A percentile compares a stretch with the other conserved stretches of the same genome.
Conservation (phyloP, 2,329 filamentous ascomycete genomes). For the Fusarium protoensiforme region DNA sequence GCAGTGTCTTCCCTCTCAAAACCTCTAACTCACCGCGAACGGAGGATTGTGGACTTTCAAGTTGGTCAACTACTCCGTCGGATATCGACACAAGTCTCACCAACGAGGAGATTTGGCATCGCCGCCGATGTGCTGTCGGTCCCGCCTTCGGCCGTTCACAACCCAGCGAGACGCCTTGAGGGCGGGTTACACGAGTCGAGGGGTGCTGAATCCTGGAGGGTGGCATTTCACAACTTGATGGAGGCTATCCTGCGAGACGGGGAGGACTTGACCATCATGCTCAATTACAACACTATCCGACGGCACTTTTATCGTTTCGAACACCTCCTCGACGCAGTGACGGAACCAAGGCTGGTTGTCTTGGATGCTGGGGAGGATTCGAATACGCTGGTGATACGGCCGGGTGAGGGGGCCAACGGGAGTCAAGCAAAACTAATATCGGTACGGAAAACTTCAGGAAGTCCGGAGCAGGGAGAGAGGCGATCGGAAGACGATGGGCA, state of each 20-base stretch:
- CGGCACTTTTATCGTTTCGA: slow-evolving; percentile 61
- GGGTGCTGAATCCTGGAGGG: slow-evolving; percentile 59
- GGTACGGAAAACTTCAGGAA: neutral
- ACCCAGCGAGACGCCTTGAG: slow-evolving; percentile 32
- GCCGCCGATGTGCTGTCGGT: slow-evolving; percentile 42
- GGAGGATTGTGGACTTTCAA: slow-evolving; percentile 56
- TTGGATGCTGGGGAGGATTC: slow-evolving; percentile 62
- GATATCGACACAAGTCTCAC: slow-evolving; percentile 57
- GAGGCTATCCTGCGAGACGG: slow-evolving; percentile 68
- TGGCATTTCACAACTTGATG: slow-evolving; percentile 66
- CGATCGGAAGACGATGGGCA: neutral
- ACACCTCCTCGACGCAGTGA: slow-evolving; percentile 64
- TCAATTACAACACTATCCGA: slow-evolving; percentile 68
- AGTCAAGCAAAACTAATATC: slow-evolving; percentile 5
- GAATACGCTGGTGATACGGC: slow-evolving; percentile 58
- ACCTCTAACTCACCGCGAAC: slow-evolving; percentile 50
- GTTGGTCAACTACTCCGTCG: slow-evolving; percentile 57
- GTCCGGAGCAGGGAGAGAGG: neutral
- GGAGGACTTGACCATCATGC: slow-evolving; percentile 67
- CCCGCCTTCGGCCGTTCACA: slow-evolving; percentile 24
- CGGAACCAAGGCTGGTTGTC: slow-evolving; percentile 62
- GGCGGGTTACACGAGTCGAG: slow-evolving; percentile 38
- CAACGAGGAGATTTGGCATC: slow-evolving; percentile 60
- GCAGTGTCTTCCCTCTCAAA: slow-evolving; percentile 50
- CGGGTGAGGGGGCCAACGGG: slow-evolving; percentile 6